Conservation (phyloP, 2,329 filamentous ascomycete species). For the Diaporthe australafricana region DNA sequence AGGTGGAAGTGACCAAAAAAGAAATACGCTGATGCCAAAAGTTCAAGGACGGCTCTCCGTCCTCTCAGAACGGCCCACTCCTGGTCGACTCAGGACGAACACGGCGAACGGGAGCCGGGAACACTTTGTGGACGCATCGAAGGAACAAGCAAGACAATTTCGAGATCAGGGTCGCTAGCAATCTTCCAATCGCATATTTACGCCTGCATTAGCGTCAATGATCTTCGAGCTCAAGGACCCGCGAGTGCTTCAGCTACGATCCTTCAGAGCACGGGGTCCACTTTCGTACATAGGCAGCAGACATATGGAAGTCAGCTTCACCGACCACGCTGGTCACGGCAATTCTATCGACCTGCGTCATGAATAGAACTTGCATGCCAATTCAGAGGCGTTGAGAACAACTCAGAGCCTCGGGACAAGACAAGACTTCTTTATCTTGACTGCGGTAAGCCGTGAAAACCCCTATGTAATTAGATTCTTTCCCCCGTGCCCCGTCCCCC, state of each 20-base stretch:
- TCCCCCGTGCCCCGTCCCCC: too few relatives aligned
- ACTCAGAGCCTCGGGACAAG: too few relatives aligned
- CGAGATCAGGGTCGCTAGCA: background rate
- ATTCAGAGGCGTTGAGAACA: background rate
- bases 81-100: background rate
- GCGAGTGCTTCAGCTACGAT: background rate
- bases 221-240: background rate
- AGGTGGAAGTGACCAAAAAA: background rate
- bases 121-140: background rate
- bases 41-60: background rate
- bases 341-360: background rate
- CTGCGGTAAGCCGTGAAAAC: too few relatives aligned
- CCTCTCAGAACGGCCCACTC: too few relatives aligned
- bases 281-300: background rate
- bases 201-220: background rate
- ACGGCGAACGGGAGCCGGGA: background rate
- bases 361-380: background rate
- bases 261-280: background rate
- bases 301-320: background rate
- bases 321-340: background rate
- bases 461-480: too few relatives aligned
- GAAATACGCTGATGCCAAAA: background rate
- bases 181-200: background rate
- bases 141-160: background rate
- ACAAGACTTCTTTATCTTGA: background rate